Conservation (phyloP, 192 early-diverging fungal genomes). For the Powellomyces hirtus region DNA sequence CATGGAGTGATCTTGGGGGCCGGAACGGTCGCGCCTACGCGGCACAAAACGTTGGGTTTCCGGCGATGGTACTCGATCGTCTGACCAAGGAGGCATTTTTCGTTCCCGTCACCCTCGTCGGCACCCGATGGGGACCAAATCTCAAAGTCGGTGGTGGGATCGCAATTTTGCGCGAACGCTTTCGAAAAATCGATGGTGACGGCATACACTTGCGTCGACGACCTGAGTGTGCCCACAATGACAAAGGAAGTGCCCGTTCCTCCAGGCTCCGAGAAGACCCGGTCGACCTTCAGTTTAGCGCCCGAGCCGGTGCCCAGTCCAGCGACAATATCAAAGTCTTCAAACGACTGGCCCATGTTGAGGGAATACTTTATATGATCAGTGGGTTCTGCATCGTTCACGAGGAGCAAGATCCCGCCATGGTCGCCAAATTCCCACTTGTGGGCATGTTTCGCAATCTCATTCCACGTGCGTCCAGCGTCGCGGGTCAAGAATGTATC, state of each 20-base stretch:
- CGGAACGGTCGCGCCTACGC: constrained; percentile 29
- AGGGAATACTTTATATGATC: constrained; percentile 41
- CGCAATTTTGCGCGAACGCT: background rate
- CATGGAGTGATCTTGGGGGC: constrained; percentile 19
- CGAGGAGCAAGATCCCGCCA: constrained; percentile 77
- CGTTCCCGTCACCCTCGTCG: constrained; percentile 27
- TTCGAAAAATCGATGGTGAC: background rate
- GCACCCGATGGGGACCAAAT: constrained; percentile 61
- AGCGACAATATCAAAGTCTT: constrained; percentile 1
- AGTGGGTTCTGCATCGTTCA: constrained; percentile 70
- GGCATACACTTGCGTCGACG: background rate
- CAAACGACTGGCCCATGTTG: constrained; percentile 23
- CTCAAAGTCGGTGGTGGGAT: constrained; percentile 64
- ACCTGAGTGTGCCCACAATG: constrained; percentile 17
- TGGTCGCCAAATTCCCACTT: constrained; percentile 89
- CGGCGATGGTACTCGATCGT: constrained; percentile 46
- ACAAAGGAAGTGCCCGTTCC: constrained; percentile 33
- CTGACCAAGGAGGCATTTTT: constrained; percentile 48
- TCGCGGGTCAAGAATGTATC: constrained; percentile 82
- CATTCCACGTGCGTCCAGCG: constrained; percentile 80
- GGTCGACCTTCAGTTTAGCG: constrained; percentile 29
- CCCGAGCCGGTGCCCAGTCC: background rate
- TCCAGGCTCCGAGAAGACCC: constrained; percentile 28
- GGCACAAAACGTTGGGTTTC: constrained; percentile 37
- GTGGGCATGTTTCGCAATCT: constrained; percentile 63